These are phyloP conservation scores for Aphanomyces stellatus DNA, from an alignment of 352 stramenopile genomes.

Conservation along the genomic window DNA sequence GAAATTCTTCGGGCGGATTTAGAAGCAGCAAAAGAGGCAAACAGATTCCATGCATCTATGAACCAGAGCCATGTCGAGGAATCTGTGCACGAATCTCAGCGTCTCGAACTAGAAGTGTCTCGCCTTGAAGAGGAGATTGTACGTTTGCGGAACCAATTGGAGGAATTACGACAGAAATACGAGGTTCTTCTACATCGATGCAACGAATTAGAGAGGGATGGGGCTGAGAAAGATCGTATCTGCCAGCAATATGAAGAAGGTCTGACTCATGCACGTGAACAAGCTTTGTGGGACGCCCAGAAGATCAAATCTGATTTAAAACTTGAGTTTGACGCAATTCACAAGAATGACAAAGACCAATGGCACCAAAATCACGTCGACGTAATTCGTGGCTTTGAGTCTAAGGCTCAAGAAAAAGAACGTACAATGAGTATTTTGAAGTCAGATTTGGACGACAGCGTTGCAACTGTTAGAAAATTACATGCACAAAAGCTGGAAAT, in stretches of 20 bases:
- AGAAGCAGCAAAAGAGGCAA: conserved; percentile 13
- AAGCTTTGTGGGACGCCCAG: no score
- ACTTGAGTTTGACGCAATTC: no score
- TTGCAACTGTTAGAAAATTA: no score
- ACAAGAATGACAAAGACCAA: no score
- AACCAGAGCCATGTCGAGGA: conserved; percentile 15
- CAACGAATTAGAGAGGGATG: neutral
- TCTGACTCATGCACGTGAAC: neutral
- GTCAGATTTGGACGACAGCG: no score
- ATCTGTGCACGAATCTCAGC: neutral
- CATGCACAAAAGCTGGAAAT: no score
- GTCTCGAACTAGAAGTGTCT: conserved; percentile 8
- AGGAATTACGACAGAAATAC: neutral
- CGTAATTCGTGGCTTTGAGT: no score
- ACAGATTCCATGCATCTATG: conserved; percentile 3
- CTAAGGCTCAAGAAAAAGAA: no score
- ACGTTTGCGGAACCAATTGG: neutral
- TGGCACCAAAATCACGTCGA: no score
- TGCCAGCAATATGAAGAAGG: neutral
- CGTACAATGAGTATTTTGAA: no score
- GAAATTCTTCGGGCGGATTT: conserved; percentile 9
- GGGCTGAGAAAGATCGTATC: neutral
- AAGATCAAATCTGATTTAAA: no score
- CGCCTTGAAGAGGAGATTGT: conserved; percentile 12
- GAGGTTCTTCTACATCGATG: neutral